Percentiles rank a stretch among this genome's conserved stretches.
These are phyloP conservation scores for Pisolithus microcarpus DNA, from an alignment of 768 basidiomycete genomes.

Conservation along the genomic window DNA sequence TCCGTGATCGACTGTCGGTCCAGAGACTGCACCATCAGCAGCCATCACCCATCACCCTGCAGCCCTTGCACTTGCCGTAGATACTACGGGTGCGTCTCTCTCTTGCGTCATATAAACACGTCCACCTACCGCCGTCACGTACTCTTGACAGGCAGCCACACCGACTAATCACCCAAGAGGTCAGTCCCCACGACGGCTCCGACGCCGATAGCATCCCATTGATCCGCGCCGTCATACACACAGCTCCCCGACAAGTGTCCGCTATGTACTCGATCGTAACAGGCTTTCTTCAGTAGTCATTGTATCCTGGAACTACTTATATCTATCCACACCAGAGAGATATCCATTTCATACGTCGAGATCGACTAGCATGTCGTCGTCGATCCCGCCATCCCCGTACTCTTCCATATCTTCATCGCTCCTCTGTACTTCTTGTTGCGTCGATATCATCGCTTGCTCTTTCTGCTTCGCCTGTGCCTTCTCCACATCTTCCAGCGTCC, in stretches of 20 bases:
- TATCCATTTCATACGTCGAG: constrained; percentile 35
- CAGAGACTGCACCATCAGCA: constrained; percentile 39
- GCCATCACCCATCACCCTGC: constrained; percentile 44
- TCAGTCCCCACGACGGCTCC: constrained; percentile 21
- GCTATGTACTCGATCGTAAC: not conserved
- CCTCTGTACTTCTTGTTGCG: constrained; percentile 28
- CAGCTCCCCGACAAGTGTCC: constrained; percentile 36
- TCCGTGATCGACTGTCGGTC: constrained; percentile 47
- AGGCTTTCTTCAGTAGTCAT: too few species aligned
- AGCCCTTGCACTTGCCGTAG: constrained; percentile 44
- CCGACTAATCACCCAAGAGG: constrained; percentile 40
- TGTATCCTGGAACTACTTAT: too few species aligned
- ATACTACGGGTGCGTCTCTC: constrained; percentile 42
- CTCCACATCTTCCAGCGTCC: constrained; percentile 90
- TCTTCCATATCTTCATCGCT: constrained; percentile 34
- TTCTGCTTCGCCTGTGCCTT: constrained; percentile 79
- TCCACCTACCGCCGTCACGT: not conserved
- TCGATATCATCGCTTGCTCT: constrained; percentile 49
- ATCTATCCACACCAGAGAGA: constrained; percentile 7
- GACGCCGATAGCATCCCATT: constrained; percentile 4
- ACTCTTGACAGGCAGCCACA: constrained; percentile 42
- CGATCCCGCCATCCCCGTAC: constrained; percentile 60
- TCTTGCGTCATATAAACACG: not conserved
- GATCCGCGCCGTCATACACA: constrained; percentile 5
- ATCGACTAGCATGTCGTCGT: constrained; percentile 54